A percentile compares a stretch with the other conserved stretches of the same genome.
phyloP scores from a whole-genome alignment of 768 basidiomycete species.

The Butyriboletus loyo region DNA sequence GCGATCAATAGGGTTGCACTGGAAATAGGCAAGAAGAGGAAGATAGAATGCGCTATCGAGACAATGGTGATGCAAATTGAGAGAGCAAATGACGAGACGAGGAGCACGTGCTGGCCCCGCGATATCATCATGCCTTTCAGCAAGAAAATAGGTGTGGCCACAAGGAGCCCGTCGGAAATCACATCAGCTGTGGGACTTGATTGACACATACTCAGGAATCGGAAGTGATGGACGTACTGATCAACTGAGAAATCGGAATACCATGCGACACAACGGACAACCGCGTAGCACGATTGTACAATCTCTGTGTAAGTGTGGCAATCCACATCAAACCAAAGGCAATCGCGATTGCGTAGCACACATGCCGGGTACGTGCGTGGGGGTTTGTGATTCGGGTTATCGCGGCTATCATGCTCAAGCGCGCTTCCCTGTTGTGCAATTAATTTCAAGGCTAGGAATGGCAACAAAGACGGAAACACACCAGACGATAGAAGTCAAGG shows the following conservation, averaged over 20 bases:
- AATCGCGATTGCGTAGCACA: background rate
- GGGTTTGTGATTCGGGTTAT: slow-evolving; percentile 8
- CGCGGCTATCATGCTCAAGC: slow-evolving; percentile 16
- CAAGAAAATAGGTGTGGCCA: slow-evolving; percentile 14
- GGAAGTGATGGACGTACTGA: slow-evolving; percentile 4
- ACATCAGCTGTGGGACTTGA: slow-evolving; percentile 13
- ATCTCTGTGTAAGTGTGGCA: background rate
- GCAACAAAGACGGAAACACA: background rate
- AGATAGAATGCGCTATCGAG: slow-evolving; percentile 9
- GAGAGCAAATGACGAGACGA: slow-evolving; percentile 19
- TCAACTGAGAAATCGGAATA: slow-evolving; percentile 13
- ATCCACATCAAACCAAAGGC: slow-evolving; percentile 18
- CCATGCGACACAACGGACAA: background rate
- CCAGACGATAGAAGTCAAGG: slow-evolving; percentile 11
- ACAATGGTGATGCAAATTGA: slow-evolving; percentile 21
- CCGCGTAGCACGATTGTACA: background rate
- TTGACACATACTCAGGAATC: background rate
- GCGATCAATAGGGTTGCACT: slow-evolving; percentile 3
- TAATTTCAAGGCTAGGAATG: background rate
- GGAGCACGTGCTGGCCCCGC: slow-evolving; percentile 9
- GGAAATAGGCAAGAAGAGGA: slow-evolving; percentile 6
- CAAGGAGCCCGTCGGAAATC: slow-evolving; percentile 15
- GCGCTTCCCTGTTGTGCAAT: slow-evolving; percentile 6
- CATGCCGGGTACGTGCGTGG: background rate
- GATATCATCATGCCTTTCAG: slow-evolving; percentile 14